Evolutionary conservation across 305 asterid genomes (phyloP).

Genomic region (Caryopteris hybrid): DNA sequence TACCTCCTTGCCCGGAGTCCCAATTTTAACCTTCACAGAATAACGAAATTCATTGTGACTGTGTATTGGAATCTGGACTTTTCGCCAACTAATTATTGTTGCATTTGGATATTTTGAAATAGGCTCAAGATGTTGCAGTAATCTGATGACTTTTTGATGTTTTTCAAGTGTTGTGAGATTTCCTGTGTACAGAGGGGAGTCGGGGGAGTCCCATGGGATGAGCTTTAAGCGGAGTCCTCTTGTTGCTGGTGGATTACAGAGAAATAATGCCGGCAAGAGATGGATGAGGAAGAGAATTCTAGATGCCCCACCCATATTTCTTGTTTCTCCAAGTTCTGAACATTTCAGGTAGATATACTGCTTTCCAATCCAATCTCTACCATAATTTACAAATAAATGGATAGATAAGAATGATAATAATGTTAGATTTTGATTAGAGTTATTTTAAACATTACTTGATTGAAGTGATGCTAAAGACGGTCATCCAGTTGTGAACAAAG

Average conservation of each 20-base stretch:
- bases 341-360: neutral
- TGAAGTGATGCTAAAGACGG: no score
- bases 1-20: slow-evolving; percentile 3
- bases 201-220: no score
- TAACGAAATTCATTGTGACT: neutral
- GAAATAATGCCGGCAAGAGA: neutral
- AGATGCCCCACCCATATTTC: neutral
- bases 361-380: no score
- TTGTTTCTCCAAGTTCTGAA: neutral
- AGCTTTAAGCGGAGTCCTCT: neutral
- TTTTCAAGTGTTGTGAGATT: slow-evolving; percentile 5
- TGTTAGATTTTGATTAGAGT: no score
- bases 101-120: neutral
- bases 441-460: no score
- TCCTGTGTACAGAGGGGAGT: slow-evolving; percentile 3
- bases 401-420: no score
- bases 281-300: neutral
- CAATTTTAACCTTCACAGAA: neutral
- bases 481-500: no score
- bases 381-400: no score
- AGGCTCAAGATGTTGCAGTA: neutral
- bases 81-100: no score
- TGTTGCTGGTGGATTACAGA: no score
- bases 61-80: no score
- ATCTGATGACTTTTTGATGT: neutral